These are phyloP conservation scores for Penstemon newberryi DNA, from an alignment of 257 asterid species.

Conservation along the genomic window DNA sequence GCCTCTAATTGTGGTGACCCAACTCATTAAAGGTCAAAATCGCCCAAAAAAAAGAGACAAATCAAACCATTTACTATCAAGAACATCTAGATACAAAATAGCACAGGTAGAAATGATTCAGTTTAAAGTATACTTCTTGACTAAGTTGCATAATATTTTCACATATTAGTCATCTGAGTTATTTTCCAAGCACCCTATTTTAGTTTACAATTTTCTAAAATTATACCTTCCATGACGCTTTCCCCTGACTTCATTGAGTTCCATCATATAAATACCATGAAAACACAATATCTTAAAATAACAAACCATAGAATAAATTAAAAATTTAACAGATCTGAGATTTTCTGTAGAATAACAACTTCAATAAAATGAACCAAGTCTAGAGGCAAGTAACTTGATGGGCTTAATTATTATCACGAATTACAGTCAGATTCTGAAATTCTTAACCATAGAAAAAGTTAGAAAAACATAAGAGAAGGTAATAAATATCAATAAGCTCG, in stretches of 20 bases:
- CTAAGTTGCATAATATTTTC: slow-evolving; percentile 2
- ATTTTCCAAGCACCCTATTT: not conserved
- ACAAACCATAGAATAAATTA: not conserved
- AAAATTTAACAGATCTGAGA: not conserved
- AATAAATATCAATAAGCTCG: not conserved
- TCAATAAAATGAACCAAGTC: not conserved
- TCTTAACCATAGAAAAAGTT: slow-evolving; percentile 11
- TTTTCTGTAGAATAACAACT: slow-evolving; percentile 4
- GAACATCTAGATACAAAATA: slow-evolving; percentile 1
- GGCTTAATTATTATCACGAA: slow-evolving; percentile 10
- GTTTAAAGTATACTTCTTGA: not conserved
- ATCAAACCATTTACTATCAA: not conserved
- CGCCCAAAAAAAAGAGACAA: not conserved
- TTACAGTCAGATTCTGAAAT: slow-evolving; percentile 10
- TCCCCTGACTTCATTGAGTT: not conserved
- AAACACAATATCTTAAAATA: not conserved
- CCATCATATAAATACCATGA: not conserved
- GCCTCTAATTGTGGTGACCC: slow-evolving; percentile 14
- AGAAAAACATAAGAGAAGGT: not conserved
- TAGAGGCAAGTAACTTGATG: slow-evolving; percentile 12
- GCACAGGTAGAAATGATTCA: slow-evolving; percentile 2
- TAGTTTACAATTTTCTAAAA: slow-evolving; percentile 5
- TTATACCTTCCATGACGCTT: not conserved
- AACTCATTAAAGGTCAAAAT: not conserved
- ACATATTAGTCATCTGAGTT: not conserved